A percentile compares a stretch with the other conserved stretches of the same genome.
These are phyloP conservation scores for Phytophthora fragariae DNA, from an alignment of 352 stramenopile species.

Conservation along the genomic window DNA sequence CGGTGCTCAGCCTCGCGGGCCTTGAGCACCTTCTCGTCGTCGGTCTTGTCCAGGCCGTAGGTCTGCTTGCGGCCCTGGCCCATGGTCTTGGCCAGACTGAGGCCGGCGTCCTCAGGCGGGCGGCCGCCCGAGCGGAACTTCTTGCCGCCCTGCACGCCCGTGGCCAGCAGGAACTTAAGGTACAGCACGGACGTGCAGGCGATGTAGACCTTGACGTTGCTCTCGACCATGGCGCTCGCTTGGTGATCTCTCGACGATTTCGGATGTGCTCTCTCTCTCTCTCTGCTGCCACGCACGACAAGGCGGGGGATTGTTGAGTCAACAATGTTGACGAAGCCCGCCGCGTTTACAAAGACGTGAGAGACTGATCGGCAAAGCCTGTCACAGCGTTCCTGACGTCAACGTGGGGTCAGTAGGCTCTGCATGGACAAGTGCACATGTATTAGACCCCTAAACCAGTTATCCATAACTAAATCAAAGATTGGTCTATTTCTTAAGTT, in stretches of 20 bases:
- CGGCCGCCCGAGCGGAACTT: conserved; percentile 45
- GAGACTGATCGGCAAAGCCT: conserved; percentile 11
- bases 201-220: conserved; percentile 47
- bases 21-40: conserved; percentile 44
- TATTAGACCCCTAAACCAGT: too few relatives aligned
- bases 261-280: conserved; percentile 4
- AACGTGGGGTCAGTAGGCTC: not conserved
- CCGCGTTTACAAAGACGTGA: conserved; percentile 21
- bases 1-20: conserved; percentile 46
- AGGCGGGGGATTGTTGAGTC: too few relatives aligned
- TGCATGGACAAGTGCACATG: not conserved
- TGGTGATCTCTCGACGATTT: conserved; percentile 9
- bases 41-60: conserved; percentile 40
- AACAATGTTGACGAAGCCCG: conserved; percentile 6
- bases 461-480: too few relatives aligned
- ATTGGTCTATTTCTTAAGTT: too few relatives aligned
- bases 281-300: conserved; percentile 6
- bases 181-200: conserved; percentile 44
- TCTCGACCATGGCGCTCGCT: conserved; percentile 18
- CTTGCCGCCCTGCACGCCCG: conserved; percentile 43
- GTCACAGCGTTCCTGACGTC: not conserved
- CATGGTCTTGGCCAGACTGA: conserved; percentile 32
- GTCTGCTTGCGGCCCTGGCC: conserved; percentile 35
- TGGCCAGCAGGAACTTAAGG: conserved; percentile 27
- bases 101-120: conserved; percentile 43